Base-by-base conservation (phyloP, 805 yeast genomes). In the Myxozyma geophila region DNA sequence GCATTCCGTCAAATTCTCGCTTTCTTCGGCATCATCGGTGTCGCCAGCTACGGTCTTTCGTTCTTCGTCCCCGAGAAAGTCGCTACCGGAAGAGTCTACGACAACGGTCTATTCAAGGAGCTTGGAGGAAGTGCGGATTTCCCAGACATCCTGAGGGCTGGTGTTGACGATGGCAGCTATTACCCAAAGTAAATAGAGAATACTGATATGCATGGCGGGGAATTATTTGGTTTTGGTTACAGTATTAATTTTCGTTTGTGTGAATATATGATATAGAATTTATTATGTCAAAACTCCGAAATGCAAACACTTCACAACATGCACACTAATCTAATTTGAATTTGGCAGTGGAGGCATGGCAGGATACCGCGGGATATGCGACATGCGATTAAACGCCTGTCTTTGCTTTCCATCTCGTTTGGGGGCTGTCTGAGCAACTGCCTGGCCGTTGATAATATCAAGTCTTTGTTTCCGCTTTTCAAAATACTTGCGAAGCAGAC, bases 61-160 rank as follows among this genome's bases (percentile, higher is more conserved):
- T 80, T 84, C 75, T 72, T 80, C 64, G 82, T 81, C 70, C 88
- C 88, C 17, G 90, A 85, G 68, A 82, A 85, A 75, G 88, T 89
- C 40, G 91, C 90, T 58, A 85, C 84, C 77, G 90, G 91, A 60
- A 83, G 96, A 77, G 82, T 85, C 44, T 90, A 81, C 74, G 95
- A 95, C 35, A 88, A 83, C 61, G 96, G 96, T 2, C 81, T 90
- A 70, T 89, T 89, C 71, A 83, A 80, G 73, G 90, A 83, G 66
- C 80, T 89, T 66, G 96, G 96, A 58, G 89, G 79, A n/a, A 62
- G 73, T 41, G 78, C 75, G 39, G 73, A 73, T 62, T 67, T 70
- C 63, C 72, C 74, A 68, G 75, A 73, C 54, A 58, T 68, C 36
- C 15, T 17, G 40, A 33, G 43, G 54, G 68, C 68, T 17, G 47